phyloP scores from a whole-genome alignment of 1,139 yeast species.

The Spencermartinsiella ligniputridi region DNA sequence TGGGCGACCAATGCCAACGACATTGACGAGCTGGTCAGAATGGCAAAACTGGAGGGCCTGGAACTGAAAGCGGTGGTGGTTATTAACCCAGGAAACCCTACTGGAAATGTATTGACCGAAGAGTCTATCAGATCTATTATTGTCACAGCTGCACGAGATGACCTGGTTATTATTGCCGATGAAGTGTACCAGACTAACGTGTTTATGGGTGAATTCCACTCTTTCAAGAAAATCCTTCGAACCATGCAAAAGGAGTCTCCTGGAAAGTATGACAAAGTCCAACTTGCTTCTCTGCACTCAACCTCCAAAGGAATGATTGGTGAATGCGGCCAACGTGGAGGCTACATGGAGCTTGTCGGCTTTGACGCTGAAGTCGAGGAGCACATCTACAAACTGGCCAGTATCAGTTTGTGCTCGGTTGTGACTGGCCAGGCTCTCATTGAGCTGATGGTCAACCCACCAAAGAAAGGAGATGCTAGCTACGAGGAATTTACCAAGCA shows the following conservation, averaged over 20 bases:
- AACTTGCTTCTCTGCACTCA: conserved; percentile 89
- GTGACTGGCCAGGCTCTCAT: conserved; percentile 91
- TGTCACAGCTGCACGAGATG: conserved; percentile 74
- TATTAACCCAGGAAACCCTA: conserved; percentile 97
- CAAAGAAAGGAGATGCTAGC: conserved; percentile 70
- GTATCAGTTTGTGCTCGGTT: conserved; percentile 87
- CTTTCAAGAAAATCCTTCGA: conserved; percentile 45
- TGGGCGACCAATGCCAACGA: conserved; percentile 81
- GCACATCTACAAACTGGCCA: conserved; percentile 75
- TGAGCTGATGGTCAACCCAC: conserved; percentile 92
- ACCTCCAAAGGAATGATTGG: conserved; percentile 96
- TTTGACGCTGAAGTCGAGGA: conserved; percentile 66
- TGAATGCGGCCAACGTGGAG: conserved; percentile 99
- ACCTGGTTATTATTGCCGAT: conserved; percentile 89
- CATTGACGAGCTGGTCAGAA: conserved; percentile 52
- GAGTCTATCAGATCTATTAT: conserved; percentile 67
- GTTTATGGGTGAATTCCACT: conserved; percentile 54
- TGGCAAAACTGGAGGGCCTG: conserved; percentile 51
- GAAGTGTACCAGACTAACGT: conserved; percentile 96
- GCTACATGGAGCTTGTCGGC: conserved; percentile 91
- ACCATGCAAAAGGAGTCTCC: conserved; percentile 51
- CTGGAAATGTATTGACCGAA: conserved; percentile 73
- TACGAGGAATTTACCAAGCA: conserved; percentile 63
- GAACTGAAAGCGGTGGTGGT: conserved; percentile 79
- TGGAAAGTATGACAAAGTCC: conserved; percentile 62